A percentile compares a stretch with the other conserved stretches of the same genome.
These are phyloP conservation scores for Macrotyloma uniflorum DNA, from an alignment of 306 rosid genomes.

Conservation along the genomic window DNA sequence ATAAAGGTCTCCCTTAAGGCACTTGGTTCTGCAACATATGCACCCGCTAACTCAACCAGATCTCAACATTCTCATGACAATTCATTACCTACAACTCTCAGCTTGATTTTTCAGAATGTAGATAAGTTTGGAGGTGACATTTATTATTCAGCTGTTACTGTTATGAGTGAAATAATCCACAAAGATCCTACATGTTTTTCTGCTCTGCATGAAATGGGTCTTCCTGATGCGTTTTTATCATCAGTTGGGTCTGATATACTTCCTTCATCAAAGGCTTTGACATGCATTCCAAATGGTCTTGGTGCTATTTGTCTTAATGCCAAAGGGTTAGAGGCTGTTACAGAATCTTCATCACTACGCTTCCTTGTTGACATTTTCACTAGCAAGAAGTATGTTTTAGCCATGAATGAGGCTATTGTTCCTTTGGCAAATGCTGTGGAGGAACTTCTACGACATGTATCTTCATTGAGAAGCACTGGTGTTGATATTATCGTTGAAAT, in stretches of 20 bases:
- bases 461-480: constrained; percentile 84
- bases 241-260: constrained; percentile 78
- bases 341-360: constrained; percentile 70
- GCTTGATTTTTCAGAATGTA: constrained; percentile 67
- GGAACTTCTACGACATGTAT: constrained; percentile 94
- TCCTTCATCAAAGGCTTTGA: constrained; percentile 93
- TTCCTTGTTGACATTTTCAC: constrained; percentile 90
- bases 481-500: constrained; percentile 93
- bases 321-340: constrained; percentile 90
- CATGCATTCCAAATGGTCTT: constrained; percentile 94
- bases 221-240: constrained; percentile 85
- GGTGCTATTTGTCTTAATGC: constrained; percentile 98
- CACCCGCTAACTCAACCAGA: constrained; percentile 69
- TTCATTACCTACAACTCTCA: constrained; percentile 73
- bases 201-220: constrained; percentile 90
- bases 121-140: constrained; percentile 95
- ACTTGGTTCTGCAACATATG: constrained; percentile 92
- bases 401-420: constrained; percentile 96
- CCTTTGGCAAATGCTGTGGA: constrained; percentile 95
- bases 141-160: constrained; percentile 92
- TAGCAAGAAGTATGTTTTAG: constrained; percentile 78
- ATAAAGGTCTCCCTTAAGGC: constrained; percentile 93
- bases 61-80: constrained; percentile 69
- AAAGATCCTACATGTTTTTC: constrained; percentile 93
- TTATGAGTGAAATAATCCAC: constrained; percentile 96